These are phyloP conservation scores for Grosmannia serpens DNA, from an alignment of 2,329 filamentous ascomycete genomes.

Conservation along the genomic window DNA sequence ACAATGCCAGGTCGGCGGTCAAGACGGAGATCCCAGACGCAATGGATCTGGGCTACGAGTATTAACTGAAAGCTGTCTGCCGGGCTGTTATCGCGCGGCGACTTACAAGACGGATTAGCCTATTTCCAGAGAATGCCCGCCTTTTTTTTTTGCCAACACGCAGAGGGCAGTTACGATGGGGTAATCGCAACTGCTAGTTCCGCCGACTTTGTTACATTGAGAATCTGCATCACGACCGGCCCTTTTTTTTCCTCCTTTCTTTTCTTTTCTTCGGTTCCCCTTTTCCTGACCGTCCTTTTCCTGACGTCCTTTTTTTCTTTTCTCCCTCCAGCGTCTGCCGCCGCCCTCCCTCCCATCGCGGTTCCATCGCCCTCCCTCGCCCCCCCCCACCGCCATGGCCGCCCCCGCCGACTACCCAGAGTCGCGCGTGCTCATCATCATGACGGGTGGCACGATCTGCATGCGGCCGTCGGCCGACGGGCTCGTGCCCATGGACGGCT, in stretches of 20 bases:
- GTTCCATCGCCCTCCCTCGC: neutral
- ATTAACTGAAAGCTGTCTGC: no score
- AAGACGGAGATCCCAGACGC: no score
- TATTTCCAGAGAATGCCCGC: no score
- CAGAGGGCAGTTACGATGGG: slow-evolving; percentile 3
- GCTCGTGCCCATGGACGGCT: slow-evolving; percentile 67
- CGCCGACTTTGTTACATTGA: neutral
- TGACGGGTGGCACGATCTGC: slow-evolving; percentile 84
- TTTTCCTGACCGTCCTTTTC: neutral
- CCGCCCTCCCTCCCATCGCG: neutral
- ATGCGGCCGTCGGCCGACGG: slow-evolving; percentile 77
- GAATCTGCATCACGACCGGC: neutral
- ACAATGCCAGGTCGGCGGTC: no score
- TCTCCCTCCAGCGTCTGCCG: no score
- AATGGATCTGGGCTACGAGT: no score
- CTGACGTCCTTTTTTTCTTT: neutral
- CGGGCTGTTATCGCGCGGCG: no score
- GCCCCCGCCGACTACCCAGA: slow-evolving; percentile 43
- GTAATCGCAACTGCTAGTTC: slow-evolving; percentile 4
- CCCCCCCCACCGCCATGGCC: no score
- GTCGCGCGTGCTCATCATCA: slow-evolving; percentile 76
- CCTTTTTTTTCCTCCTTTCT: neutral
- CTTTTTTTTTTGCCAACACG: neutral
- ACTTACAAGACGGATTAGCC: no score
- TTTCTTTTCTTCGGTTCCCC: neutral